These are phyloP conservation scores for Chaetomidium leptoderma DNA, from an alignment of 495 filamentous ascomycete genomes.

Conservation along the genomic window DNA sequence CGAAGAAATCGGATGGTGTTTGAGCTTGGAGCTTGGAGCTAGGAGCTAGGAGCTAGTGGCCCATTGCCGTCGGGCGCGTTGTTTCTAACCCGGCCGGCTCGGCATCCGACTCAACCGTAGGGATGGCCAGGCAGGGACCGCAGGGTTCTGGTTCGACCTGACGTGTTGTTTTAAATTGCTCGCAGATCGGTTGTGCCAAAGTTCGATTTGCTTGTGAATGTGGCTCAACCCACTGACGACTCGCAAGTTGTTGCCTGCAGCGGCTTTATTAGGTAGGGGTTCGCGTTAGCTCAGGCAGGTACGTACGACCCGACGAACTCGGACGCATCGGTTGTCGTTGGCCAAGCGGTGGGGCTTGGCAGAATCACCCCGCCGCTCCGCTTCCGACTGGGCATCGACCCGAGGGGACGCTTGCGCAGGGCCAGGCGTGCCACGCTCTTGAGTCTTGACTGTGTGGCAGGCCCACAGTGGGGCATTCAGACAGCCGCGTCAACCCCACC, in stretches of 20 bases:
- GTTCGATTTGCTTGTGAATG: not conserved
- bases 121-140: not conserved
- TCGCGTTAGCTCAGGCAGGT: not conserved
- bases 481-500: not conserved
- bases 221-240: not conserved
- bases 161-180: not conserved
- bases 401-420: slow-evolving; percentile 2
- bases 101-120: slow-evolving; percentile 6
- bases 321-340: not conserved
- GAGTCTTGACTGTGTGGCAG: not conserved
- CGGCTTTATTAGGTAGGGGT: not conserved
- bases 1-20: not conserved
- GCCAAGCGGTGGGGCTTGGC: slow-evolving; percentile 9
- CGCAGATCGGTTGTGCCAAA: not conserved
- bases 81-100: slow-evolving; percentile 5
- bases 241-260: not conserved
- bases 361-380: not conserved
- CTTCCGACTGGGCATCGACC: slow-evolving; percentile 7
- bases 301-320: not conserved
- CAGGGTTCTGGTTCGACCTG: not conserved
- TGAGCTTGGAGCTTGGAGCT: not conserved
- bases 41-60: slow-evolving; percentile 13
- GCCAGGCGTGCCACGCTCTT: not conserved
- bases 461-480: not conserved
- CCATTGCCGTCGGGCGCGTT: slow-evolving; percentile 22